Evolutionary conservation across 306 rosid genomes (phyloP).

Genomic region (Cercis canadensis): DNA sequence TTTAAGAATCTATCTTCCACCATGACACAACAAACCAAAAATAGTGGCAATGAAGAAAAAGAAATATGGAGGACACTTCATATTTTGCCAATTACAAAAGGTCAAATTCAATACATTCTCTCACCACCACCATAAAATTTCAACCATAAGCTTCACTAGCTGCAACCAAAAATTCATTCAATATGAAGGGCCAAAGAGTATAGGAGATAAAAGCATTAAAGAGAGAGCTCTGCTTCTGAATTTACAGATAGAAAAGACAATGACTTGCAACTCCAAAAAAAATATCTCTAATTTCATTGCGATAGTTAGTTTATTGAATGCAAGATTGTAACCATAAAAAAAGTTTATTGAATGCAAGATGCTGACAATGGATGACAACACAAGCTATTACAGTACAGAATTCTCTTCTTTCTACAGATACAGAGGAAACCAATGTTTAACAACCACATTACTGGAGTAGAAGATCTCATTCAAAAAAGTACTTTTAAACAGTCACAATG

Average conservation of each 20-base stretch:
- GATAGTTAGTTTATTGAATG: neutral
- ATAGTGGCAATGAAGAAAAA: constrained; percentile 3
- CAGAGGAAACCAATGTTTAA: neutral
- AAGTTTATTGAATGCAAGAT: neutral
- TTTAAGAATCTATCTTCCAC: neutral
- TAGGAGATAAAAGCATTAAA: too few relatives aligned
- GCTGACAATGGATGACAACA: neutral
- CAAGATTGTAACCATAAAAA: neutral
- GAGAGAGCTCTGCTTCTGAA: neutral
- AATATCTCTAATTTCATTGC: neutral
- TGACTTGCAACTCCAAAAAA: neutral
- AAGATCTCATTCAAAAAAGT: too few relatives aligned
- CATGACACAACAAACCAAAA: neutral
- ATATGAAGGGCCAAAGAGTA: too few relatives aligned
- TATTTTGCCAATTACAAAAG: neutral
- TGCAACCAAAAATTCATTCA: too few relatives aligned
- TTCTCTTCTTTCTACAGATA: neutral
- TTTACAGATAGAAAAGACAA: neutral
- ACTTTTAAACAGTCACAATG: too few relatives aligned
- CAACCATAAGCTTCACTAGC: too few relatives aligned
- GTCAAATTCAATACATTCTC: neutral
- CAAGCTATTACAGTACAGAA: neutral
- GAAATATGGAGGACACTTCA: neutral
- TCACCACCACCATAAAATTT: neutral
- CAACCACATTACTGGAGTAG: neutral